Percentiles rank a stretch among this genome's conserved stretches.
Evolutionary conservation across 345 rosid species (phyloP).

Genomic region (Eucalyptus pauciflora): DNA sequence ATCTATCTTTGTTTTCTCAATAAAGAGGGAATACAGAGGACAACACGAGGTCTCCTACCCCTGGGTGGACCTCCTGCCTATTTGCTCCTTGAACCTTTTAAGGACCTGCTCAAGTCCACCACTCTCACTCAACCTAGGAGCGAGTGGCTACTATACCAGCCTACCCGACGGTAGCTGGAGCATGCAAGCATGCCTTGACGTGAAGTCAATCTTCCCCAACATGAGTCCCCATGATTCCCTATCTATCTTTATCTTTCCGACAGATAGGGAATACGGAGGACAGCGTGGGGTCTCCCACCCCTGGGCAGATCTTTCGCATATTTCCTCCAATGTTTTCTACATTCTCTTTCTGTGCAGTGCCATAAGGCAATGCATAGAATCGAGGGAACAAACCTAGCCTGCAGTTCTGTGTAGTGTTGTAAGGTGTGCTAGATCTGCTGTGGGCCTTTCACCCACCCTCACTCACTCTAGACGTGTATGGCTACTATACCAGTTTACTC

Average conservation of each 20-base stretch:
- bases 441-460: too few species aligned
- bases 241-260: rapidly evolving
- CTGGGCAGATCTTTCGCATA: rapidly evolving
- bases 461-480: rapidly evolving
- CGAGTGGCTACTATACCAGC: rapidly evolving
- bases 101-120: too few species aligned
- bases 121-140: rapidly evolving
- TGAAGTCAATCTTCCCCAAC: rapidly evolving
- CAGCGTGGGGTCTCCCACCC: rapidly evolving
- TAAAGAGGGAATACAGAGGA: too few species aligned
- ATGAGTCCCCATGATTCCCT: rapidly evolving
- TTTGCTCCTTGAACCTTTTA: too few species aligned
- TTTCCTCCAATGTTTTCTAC: too few species aligned
- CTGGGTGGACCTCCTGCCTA: too few species aligned
- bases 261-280: rapidly evolving
- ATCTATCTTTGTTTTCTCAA: too few species aligned
- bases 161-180: too few species aligned
- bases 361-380: too few species aligned
- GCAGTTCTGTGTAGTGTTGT: rapidly evolving
- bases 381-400: rapidly evolving
- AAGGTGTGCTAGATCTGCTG: rapidly evolving
- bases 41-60: too few species aligned
- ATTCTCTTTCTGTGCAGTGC: rapidly evolving
- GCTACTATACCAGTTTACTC: too few species aligned
- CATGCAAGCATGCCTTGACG: rapidly evolving